Evolutionary conservation across 1,284 basidiomycete species (phyloP), one percentile per base, ranked within the genome.

Genomic region (Moesziomyces aphidis): DNA sequence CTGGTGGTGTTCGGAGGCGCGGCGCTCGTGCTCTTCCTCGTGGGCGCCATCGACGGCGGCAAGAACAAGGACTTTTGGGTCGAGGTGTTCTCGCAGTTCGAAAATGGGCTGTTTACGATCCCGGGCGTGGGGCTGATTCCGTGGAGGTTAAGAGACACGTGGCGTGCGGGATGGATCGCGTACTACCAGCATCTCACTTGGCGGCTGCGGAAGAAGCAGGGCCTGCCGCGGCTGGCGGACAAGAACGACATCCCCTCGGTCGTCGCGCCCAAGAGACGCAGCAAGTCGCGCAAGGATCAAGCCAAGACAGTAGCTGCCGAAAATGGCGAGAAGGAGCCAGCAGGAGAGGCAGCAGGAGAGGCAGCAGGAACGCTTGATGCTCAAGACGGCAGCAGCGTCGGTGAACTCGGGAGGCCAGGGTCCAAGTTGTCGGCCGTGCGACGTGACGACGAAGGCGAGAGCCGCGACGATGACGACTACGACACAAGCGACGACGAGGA

Each of bases 91-190:
- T 90, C 89, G 24, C 93, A 95, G 84, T 87, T 94, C 43, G 89
- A 88, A 70, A 93, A 92, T 80, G 91, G 89, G 31, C 86, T 94
- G 21, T 94, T 94, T 80, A 93, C 92, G 0, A 86, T 92, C 22
- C 92, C 93, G 3, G 87, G 88, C 45, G 86, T 88, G 36, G 88
- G 78, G 4, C 62, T 79, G 28, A 90, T 93, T 63, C 93, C 92
- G 0, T 91, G 89, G 85, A 88, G 93, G 45, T 87, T 89, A 2
- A 86, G 92, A 60, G 93, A 94, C 82, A 93, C 92, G 0, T 93
- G 91, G 81, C 88, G 92, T 91, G 78, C 81, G 89, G 86, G 15
- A n/a, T 50, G 36, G 80, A 93, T 95, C 56, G 93, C 90, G 90
- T 87, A 88, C 55, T 91, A 74, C 22, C 76, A 74, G 26, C 59